phyloP scores from a whole-genome alignment of 2,329 filamentous ascomycete species.

The Alternaria sp. region DNA sequence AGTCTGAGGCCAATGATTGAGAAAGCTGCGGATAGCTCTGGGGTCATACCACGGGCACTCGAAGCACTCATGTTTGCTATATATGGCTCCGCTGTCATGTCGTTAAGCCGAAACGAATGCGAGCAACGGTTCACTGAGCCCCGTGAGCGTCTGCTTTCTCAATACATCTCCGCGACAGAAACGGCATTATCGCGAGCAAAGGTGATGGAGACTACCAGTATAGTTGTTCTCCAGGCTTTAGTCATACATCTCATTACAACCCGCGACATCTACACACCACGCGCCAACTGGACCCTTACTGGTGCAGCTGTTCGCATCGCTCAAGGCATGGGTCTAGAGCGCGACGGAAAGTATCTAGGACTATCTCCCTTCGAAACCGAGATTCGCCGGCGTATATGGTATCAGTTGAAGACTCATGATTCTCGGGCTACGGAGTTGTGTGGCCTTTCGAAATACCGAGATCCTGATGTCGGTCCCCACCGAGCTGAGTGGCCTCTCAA shows the following conservation, averaged over 20 bases:
- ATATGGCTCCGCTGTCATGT: conserved; percentile 45
- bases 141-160: conserved; percentile 67
- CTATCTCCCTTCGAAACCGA: conserved; percentile 45
- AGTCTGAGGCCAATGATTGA: conserved; percentile 65
- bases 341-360: conserved; percentile 46
- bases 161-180: conserved; percentile 14
- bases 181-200: conserved; percentile 12
- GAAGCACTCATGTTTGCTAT: conserved; percentile 57
- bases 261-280: conserved; percentile 59
- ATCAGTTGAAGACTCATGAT: conserved; percentile 66
- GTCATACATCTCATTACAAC: conserved; percentile 67
- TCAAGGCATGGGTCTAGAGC: neutral
- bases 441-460: conserved; percentile 46
- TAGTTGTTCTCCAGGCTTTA: conserved; percentile 29
- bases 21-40: conserved; percentile 65
- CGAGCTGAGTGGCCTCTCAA: conserved; percentile 60
- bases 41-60: conserved; percentile 62
- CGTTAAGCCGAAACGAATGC: conserved; percentile 65
- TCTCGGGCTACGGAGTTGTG: conserved; percentile 62
- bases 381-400: conserved; percentile 67
- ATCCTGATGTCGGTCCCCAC: conserved; percentile 53
- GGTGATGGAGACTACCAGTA: conserved; percentile 62
- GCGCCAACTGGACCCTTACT: conserved; percentile 51
- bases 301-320: conserved; percentile 33
- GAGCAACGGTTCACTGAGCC: conserved; percentile 60